Conservation (phyloP, 257 asterid genomes). For the Agastache rugosa region DNA sequence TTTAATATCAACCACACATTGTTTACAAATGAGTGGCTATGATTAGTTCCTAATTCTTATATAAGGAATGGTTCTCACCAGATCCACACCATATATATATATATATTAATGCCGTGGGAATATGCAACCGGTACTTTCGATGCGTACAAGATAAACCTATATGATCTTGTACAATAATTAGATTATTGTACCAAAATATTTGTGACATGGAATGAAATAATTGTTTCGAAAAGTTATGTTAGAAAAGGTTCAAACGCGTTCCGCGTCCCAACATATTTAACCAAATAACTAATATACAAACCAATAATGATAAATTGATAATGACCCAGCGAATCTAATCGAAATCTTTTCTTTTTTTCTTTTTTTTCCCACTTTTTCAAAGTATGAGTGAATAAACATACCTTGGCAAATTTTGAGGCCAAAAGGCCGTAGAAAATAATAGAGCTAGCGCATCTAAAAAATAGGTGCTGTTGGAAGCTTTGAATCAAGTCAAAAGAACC, state of each 20-base stretch:
- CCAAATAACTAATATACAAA: background rate
- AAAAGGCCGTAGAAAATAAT: slow-evolving; percentile 20
- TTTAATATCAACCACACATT: no score
- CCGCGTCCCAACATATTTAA: background rate
- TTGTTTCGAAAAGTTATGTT: background rate
- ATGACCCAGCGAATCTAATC: slow-evolving; percentile 26
- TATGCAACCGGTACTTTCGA: no score
- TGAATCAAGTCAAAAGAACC: slow-evolving; percentile 21
- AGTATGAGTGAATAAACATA: background rate
- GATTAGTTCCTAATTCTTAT: no score
- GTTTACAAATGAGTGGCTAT: no score
- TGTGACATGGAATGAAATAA: background rate
- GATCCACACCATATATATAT: no score
- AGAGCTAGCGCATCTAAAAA: background rate
- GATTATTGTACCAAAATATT: background rate
- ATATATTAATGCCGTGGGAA: no score
- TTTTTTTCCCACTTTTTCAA: background rate
- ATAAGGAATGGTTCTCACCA: no score
- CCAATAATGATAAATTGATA: background rate
- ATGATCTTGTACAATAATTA: background rate
- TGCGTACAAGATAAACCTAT: no score
- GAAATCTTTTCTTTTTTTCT: background rate
- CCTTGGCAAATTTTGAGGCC: background rate
- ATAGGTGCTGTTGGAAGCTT: slow-evolving; percentile 18
- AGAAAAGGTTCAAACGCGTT: background rate